These are phyloP conservation scores for Eucalyptus tenuipes DNA, from an alignment of 345 rosid genomes.

Conservation along the genomic window DNA sequence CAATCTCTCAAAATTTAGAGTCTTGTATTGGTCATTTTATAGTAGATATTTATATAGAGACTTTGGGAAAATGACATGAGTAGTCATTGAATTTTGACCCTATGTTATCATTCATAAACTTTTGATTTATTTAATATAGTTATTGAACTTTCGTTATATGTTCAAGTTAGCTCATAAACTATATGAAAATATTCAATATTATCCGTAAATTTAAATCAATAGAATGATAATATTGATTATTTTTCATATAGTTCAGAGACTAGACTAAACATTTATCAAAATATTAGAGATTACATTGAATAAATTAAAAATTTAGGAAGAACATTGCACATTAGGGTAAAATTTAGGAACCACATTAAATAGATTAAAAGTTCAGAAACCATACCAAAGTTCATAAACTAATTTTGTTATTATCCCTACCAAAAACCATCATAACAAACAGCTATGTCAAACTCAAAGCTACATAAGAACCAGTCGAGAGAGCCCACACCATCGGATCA, in stretches of 20 bases:
- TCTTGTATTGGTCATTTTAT: background rate
- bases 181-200: too few species aligned
- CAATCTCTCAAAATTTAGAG: background rate
- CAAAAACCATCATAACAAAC: rapidly evolving
- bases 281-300: rapidly evolving
- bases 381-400: too few species aligned
- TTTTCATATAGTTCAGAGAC: rapidly evolving
- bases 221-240: too few species aligned
- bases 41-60: background rate
- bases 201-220: too few species aligned
- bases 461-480: background rate
- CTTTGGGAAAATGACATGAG: background rate
- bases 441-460: too few species aligned
- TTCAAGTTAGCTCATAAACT: rapidly evolving
- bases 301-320: too few species aligned
- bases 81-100: too few species aligned
- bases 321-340: too few species aligned
- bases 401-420: background rate
- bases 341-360: rapidly evolving
- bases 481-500: background rate
- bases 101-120: too few species aligned
- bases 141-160: rapidly evolving
- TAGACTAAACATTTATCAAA: rapidly evolving
- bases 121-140: rapidly evolving
- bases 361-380: rapidly evolving